Percentiles rank a stretch among this genome's conserved stretches.
Evolutionary conservation across 495 filamentous ascomycete species (phyloP).

Genomic region (Parmelia sp.): DNA sequence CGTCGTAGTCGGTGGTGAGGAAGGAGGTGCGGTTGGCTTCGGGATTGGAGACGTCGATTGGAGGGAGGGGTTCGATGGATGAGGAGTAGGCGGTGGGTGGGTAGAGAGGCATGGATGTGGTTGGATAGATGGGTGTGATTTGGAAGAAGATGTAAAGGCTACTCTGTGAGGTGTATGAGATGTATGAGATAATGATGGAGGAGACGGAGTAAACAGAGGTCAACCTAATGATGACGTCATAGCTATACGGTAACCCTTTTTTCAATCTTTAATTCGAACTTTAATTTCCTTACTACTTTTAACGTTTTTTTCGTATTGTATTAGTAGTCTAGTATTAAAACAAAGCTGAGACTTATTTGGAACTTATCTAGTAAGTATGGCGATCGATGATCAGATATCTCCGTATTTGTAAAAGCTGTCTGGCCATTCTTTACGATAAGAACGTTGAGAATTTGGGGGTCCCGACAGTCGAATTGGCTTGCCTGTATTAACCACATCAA

Average conservation of each 20-base stretch:
- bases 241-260: no score
- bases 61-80: background rate
- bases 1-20: constrained; percentile 12
- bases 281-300: no score
- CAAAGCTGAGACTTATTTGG: no score
- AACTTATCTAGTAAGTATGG: background rate
- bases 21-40: constrained; percentile 22
- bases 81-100: background rate
- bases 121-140: background rate
- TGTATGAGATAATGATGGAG: no score
- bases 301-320: no score
- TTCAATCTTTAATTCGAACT: no score
- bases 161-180: no score
- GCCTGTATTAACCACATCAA: background rate
- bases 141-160: no score
- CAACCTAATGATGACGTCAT: no score
- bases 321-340: no score
- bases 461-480: background rate
- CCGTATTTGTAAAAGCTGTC: background rate
- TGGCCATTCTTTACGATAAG: background rate
- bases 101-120: background rate
- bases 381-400: background rate
- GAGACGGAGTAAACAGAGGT: no score
- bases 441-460: background rate
- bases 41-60: constrained; percentile 16